Percentiles rank a stretch among this genome's conserved stretches.
Evolutionary conservation across 1,139 yeast genomes (phyloP).

Genomic region (Barnettozyma hawaiiensis): DNA sequence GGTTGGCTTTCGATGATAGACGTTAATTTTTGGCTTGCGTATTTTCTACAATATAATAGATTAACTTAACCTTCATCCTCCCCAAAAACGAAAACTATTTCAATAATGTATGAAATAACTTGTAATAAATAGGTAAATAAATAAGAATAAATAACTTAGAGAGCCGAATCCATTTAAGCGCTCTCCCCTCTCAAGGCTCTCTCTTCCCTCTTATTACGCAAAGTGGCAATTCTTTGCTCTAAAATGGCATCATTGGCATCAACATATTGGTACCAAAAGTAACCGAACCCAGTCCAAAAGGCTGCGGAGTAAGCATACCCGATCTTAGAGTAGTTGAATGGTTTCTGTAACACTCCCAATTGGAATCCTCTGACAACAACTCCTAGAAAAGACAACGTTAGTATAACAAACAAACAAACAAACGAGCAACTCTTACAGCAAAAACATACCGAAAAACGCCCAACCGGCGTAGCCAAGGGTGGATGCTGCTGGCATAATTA

Average conservation of each 20-base stretch:
- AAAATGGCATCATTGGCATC: slow-evolving; percentile 33
- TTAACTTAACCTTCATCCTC: too few species aligned
- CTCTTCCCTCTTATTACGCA: slow-evolving; percentile 31
- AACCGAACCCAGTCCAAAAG: slow-evolving; percentile 36
- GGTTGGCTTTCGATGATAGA: too few species aligned
- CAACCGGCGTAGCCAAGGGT: slow-evolving; percentile 22
- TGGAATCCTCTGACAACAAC: slow-evolving; percentile 36
- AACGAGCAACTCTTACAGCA: background rate
- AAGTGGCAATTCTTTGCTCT: slow-evolving; percentile 31
- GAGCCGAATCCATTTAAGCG: slow-evolving; percentile 1
- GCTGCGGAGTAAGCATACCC: slow-evolving; percentile 37
- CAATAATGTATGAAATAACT: background rate
- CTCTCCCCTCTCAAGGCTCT: slow-evolving; percentile 13
- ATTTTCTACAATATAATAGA: too few species aligned
- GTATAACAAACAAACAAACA: background rate
- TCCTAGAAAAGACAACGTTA: slow-evolving; percentile 23
- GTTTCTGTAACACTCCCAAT: slow-evolving; percentile 35
- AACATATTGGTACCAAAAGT: slow-evolving; percentile 31
- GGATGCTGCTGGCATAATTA: slow-evolving; percentile 23
- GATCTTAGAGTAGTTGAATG: slow-evolving; percentile 30
- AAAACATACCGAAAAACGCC: slow-evolving; percentile 22
- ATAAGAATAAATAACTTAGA: slow-evolving; percentile 6
- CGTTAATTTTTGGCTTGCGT: background rate
- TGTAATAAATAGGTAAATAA: background rate
- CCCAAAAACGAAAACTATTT: too few species aligned